phyloP scores from a whole-genome alignment of 768 basidiomycete species.

The Serendipita sp. region DNA sequence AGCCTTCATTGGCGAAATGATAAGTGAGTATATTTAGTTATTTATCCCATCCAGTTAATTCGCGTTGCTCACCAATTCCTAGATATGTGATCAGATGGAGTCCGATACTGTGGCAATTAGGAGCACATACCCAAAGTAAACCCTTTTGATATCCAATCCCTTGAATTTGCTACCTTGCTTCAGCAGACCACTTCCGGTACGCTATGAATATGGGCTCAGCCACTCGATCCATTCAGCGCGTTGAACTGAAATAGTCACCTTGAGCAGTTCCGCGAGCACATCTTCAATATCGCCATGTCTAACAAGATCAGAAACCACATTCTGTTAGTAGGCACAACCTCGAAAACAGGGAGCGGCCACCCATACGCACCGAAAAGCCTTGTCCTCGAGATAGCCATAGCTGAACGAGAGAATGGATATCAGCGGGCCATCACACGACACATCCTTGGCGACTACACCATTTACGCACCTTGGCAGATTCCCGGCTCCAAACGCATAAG shows the following conservation, averaged over 20 bases:
- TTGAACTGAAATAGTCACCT: constrained; percentile 23
- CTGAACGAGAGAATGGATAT: constrained; percentile 21
- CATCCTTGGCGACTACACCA: constrained; percentile 5
- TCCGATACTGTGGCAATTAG: background rate
- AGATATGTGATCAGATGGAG: background rate
- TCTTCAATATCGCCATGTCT: constrained; percentile 88
- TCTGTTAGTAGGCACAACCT: background rate
- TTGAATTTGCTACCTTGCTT: constrained; percentile 52
- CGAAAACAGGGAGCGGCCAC: too few relatives aligned
- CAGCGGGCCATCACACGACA: background rate
- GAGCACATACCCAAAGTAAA: constrained; percentile 54
- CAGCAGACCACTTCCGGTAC: constrained; percentile 37
- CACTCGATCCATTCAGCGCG: constrained; percentile 25
- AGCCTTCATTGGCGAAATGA: constrained; percentile 33
- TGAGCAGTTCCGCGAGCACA: constrained; percentile 35
- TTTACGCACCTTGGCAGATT: constrained; percentile 58
- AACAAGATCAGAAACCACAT: constrained; percentile 18
- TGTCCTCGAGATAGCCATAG: constrained; percentile 75
- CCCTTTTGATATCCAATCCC: constrained; percentile 67
- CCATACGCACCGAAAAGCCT: constrained; percentile 30
- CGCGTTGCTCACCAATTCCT: constrained; percentile 11
- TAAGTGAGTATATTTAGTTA: background rate
- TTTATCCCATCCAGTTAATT: background rate
- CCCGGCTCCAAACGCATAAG: constrained; percentile 60
- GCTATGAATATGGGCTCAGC: constrained; percentile 28